Base-by-base conservation (phyloP, 768 basidiomycete genomes). In the Cystofilobasidium capitatum region DNA sequence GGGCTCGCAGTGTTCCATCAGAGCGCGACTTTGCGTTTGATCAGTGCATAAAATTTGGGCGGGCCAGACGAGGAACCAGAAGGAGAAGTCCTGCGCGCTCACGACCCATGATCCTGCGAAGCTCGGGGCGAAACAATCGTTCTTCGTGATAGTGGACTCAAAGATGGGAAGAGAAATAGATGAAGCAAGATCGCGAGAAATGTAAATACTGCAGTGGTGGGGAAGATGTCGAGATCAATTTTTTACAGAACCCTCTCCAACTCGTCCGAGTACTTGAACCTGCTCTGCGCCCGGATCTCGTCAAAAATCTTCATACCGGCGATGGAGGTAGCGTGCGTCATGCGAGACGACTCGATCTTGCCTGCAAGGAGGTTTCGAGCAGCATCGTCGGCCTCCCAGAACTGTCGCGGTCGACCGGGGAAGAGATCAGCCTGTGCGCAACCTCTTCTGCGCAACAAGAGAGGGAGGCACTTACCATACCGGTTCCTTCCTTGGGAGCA, bases 311-410 rank as follows among this genome's bases (percentile, higher is more conserved):
- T 26, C 62, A 69, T 64, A 36, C 54, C 62, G 33, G 22, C 35
- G 45, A 69, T 37, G 16, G 62, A 64, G 3, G 54, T 37, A 8
- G 12, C 55, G 36, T 55, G 47, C n/a, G 33, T 58, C 58, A 58
- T 63, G 20, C 68, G 31, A 35, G 55, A 39, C 22, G 55, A 64
- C 26, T 69, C 55, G n/a, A 47, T 58, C 49, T 39, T 39, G 62
- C 68, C 68, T 10, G 42, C 62, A 13, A 58, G 26, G 45, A 64
- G 39, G 37, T 58, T 59, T 16, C 68, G 49, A 22, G 62, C 62
- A 35, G 63, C 68, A 12, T 64, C 68, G 45, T 69, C 68, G 37
- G 62, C 62, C 42, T 69, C 68, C 33, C 42, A 63, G 49, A 58
- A 69, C 68, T 69, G 26, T 5, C 35, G 5, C 33, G 33, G 20